A percentile compares a stretch with the other conserved stretches of the same genome.
phyloP scores from a whole-genome alignment of 2,329 filamentous ascomycete genomes.

The Fusarium irregulare region DNA sequence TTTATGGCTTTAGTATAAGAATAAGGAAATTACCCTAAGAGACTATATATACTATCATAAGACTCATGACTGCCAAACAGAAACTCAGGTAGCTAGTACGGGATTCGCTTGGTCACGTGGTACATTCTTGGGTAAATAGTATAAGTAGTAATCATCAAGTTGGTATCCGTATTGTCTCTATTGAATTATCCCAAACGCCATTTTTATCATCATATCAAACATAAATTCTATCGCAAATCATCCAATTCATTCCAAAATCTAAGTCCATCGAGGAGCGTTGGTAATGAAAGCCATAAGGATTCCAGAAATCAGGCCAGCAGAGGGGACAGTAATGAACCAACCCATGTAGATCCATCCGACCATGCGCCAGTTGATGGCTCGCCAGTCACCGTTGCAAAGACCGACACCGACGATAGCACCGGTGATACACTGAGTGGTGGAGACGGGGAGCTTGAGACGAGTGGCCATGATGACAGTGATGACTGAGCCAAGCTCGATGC shows the following conservation, averaged over 20 bases:
- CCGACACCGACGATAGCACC: conserved; percentile 72
- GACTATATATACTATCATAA: neutral
- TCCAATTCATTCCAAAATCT: neutral
- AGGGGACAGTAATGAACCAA: conserved; percentile 71
- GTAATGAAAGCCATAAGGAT: conserved; percentile 71
- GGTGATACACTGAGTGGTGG: conserved; percentile 73
- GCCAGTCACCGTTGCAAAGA: conserved; percentile 68
- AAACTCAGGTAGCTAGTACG: neutral
- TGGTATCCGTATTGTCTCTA: conserved; percentile 8
- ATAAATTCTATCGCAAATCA: neutral
- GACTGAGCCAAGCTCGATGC: conserved; percentile 70
- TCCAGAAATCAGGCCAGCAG: conserved; percentile 67
- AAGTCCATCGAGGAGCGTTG: conserved; percentile 65
- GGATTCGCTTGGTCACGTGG: neutral
- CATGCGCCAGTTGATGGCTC: conserved; percentile 72
- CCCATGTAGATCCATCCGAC: conserved; percentile 68
- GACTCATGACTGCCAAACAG: too few species aligned
- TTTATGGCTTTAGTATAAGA: neutral
- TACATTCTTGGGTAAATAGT: too few species aligned
- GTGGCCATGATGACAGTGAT: conserved; percentile 73
- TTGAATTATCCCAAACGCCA: neutral
- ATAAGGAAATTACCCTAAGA: neutral
- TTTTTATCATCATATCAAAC: conserved; percentile 2
- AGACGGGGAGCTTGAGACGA: conserved; percentile 70
- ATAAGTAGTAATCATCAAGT: neutral